Evolutionary conservation across 2,329 filamentous ascomycete species (phyloP), one percentile per base, ranked within the genome.

Genomic region (Hypoxylon sp.): DNA sequence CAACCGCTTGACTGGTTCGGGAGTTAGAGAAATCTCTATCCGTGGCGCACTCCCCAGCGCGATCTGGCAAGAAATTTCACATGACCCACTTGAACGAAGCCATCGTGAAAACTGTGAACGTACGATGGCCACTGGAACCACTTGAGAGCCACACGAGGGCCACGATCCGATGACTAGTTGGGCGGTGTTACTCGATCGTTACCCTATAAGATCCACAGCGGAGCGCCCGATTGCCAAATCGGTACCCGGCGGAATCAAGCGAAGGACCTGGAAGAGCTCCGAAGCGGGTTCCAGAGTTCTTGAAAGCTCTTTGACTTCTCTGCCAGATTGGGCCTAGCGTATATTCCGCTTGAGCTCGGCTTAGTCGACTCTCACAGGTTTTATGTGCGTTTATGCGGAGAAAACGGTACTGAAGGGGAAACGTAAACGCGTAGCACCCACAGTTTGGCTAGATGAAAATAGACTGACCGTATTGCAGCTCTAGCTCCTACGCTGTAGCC

Each of bases 181-280:
- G 73, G 53, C 40, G 55, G 48, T 48, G 66, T 76, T 76, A 76
- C 74, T 69, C 63, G 68, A 75, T 74, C 61, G 71, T 76, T 77
- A 76, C 75, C 72, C 67, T 73, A 76, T 77, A 61, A 68, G 65
- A 77, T 77, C 75, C 75, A 77, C 75, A 53, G 22, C 54, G 50
- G 57, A 61, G 51, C 62, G 44, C 70, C 60, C 61, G 68, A 67
- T 59, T 69, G 50, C 68, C 60, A 58, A 60, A 64, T 70, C 63
- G 69, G 57, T 66, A 48, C 25, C 53, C 30, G 55, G 55, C 54
- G 57, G 59, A 58, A 61, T 44, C 59, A 14, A 61, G 48, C 62
- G 62, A 69, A 69, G 17, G 48, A 61, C 31, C 50, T 59, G 31
- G 48, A 69, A 69, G 30, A 46, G 27, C 37, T 69, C 58, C 56